Conservation (phyloP, 2,329 filamentous ascomycete species). For the Periconia sp. region DNA sequence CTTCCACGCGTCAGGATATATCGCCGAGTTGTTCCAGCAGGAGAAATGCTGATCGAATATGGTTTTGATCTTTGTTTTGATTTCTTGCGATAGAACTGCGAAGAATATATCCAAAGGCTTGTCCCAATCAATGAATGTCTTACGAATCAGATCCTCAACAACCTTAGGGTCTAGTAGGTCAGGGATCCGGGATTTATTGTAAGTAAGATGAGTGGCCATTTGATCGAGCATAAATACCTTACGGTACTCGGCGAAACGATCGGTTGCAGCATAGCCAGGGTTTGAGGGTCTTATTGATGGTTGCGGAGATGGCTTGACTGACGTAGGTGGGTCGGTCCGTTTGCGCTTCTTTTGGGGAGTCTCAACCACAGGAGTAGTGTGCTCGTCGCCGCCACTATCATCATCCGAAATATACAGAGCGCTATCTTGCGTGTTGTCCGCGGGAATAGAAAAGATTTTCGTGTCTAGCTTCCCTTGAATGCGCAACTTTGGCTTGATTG, state of each 20-base stretch:
- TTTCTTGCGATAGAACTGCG: slow-evolving; percentile 9
- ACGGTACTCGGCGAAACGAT: background rate
- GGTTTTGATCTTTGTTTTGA: slow-evolving; percentile 16
- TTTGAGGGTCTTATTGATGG: no score
- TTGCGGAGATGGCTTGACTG: slow-evolving; percentile 1
- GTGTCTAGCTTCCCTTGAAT: slow-evolving; percentile 8
- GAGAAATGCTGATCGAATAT: slow-evolving; percentile 34
- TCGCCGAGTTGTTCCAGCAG: slow-evolving; percentile 27
- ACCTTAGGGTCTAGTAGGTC: slow-evolving; percentile 40
- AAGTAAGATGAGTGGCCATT: slow-evolving; percentile 25
- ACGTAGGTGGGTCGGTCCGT: slow-evolving; percentile 1
- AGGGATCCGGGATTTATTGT: slow-evolving; percentile 32
- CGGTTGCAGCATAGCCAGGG: no score
- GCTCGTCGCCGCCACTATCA: background rate
- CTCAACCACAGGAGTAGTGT: slow-evolving; percentile 16
- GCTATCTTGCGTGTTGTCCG: background rate
- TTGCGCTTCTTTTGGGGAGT: slow-evolving; percentile 39
- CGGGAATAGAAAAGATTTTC: slow-evolving; percentile 8
- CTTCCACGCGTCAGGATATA: slow-evolving; percentile 25
- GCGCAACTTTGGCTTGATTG: slow-evolving; percentile 29
- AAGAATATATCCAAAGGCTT: slow-evolving; percentile 30
- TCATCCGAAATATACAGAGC: background rate
- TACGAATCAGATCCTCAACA: slow-evolving; percentile 31
- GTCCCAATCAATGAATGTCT: slow-evolving; percentile 33
- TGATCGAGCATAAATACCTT: slow-evolving; percentile 33